These are phyloP conservation scores for Rubus parviflorus DNA, from an alignment of 306 rosid species.

Conservation along the genomic window DNA sequence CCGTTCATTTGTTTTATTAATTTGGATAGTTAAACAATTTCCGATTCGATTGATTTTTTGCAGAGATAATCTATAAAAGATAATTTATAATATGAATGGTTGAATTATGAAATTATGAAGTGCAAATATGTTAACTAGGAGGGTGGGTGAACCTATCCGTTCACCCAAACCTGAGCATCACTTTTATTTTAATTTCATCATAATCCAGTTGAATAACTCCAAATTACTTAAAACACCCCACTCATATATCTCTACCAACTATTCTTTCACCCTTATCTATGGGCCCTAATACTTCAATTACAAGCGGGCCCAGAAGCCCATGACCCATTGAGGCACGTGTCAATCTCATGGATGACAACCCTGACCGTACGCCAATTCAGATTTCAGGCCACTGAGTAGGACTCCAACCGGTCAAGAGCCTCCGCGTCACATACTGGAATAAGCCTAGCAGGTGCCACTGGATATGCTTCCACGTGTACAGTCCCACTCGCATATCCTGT, in stretches of 20 bases:
- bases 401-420: not conserved
- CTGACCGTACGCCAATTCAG: not conserved
- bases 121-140: no score
- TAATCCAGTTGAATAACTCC: not conserved
- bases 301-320: not conserved
- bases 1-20: no score
- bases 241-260: no score
- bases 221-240: no score
- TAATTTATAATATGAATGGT: no score
- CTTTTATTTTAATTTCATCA: not conserved
- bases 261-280: not conserved
- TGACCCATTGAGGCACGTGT: conserved; percentile 42
- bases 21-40: no score
- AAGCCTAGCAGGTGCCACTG: conserved; percentile 20
- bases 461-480: conserved; percentile 34
- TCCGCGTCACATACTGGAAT: conserved; percentile 30
- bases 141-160: no score
- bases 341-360: conserved; percentile 21
- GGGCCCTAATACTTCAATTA: not conserved
- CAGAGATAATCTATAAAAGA: no score
- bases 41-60: no score
- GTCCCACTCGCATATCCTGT: conserved; percentile 21
- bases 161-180: no score
- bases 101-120: no score
- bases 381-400: not conserved